These are phyloP conservation scores for Cyberlindnera xylosilytica DNA, from an alignment of 805 yeast species.

Conservation along the genomic window DNA sequence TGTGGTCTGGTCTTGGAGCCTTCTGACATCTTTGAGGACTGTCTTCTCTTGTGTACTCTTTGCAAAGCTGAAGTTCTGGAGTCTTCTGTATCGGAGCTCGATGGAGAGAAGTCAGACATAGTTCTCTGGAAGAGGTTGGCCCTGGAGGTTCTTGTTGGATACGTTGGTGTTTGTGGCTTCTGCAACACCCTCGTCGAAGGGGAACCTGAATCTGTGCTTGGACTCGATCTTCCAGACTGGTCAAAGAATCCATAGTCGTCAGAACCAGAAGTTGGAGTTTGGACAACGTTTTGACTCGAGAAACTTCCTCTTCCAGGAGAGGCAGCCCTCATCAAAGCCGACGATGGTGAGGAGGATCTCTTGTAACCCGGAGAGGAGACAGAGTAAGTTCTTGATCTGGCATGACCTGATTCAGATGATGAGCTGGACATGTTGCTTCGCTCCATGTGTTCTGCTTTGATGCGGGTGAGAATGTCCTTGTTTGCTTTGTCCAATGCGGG, in stretches of 20 bases:
- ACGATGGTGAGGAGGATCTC: constrained; percentile 45
- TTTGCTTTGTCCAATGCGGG: constrained; percentile 91
- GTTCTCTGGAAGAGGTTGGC: constrained; percentile 23
- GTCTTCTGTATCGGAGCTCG: constrained; percentile 67
- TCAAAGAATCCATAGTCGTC: constrained; percentile 26
- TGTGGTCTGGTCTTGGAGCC: constrained; percentile 24
- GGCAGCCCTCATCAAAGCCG: constrained; percentile 28
- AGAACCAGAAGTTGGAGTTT: constrained; percentile 30
- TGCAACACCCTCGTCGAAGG: constrained; percentile 20
- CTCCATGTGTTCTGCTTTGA: constrained; percentile 73
- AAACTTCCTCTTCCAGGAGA: constrained; percentile 31
- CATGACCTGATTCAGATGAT: constrained; percentile 31
- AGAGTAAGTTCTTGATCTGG: constrained; percentile 31
- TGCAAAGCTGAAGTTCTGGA: constrained; percentile 45
- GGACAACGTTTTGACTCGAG: constrained; percentile 13
- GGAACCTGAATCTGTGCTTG: constrained; percentile 31
- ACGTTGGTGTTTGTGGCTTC: constrained; percentile 24
- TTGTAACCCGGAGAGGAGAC: constrained; percentile 38
- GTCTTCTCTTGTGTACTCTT: constrained; percentile 52
- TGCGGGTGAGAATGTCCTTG: constrained; percentile 83
- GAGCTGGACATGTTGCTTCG: constrained; percentile 37
- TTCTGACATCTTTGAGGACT: constrained; percentile 39
- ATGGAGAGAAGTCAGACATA: constrained; percentile 42
- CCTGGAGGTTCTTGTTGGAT: constrained; percentile 20
- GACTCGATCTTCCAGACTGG: constrained; percentile 33